A percentile compares a stretch with the other conserved stretches of the same genome.
Evolutionary conservation across 1,284 basidiomycete genomes (phyloP).

Genomic region (Irpex lacteus): DNA sequence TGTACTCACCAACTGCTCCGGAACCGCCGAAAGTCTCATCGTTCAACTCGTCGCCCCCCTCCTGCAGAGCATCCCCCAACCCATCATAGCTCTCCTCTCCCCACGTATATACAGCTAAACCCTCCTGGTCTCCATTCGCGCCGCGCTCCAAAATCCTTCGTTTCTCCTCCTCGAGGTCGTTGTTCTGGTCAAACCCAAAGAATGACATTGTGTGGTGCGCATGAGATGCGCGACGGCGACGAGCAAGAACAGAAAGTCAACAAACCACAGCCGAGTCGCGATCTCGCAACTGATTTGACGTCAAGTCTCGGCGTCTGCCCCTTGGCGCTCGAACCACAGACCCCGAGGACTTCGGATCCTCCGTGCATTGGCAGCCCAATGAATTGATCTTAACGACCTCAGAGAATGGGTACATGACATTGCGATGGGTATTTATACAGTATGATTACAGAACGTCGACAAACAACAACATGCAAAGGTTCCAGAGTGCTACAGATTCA

Average conservation of each 20-base stretch:
- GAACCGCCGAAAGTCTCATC: slow-evolving; percentile 91
- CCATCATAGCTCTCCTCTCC: slow-evolving; percentile 88
- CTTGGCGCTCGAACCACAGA: neutral
- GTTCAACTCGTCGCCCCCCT: slow-evolving; percentile 88
- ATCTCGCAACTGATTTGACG: slow-evolving; percentile 1
- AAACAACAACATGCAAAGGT: neutral
- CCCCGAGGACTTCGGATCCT: neutral
- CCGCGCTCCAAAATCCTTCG: slow-evolving; percentile 49
- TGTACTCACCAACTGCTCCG: slow-evolving; percentile 62
- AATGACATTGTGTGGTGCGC: slow-evolving; percentile 58
- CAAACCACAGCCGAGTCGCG: neutral
- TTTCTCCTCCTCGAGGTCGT: slow-evolving; percentile 61
- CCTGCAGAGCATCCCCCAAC: slow-evolving; percentile 84
- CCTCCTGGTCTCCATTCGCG: slow-evolving; percentile 37
- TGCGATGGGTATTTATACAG: neutral
- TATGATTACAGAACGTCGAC: neutral
- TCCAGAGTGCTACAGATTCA: neutral
- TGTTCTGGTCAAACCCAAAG: slow-evolving; percentile 68
- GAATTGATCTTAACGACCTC: neutral
- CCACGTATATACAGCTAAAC: slow-evolving; percentile 86
- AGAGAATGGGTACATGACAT: neutral
- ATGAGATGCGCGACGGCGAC: neutral
- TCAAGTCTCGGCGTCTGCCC: neutral
- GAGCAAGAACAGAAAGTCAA: neutral
- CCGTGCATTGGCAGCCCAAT: too few species aligned